Evolutionary conservation across 2,329 filamentous ascomycete genomes (phyloP).

Genomic region (Trichophyton benhamiae): DNA sequence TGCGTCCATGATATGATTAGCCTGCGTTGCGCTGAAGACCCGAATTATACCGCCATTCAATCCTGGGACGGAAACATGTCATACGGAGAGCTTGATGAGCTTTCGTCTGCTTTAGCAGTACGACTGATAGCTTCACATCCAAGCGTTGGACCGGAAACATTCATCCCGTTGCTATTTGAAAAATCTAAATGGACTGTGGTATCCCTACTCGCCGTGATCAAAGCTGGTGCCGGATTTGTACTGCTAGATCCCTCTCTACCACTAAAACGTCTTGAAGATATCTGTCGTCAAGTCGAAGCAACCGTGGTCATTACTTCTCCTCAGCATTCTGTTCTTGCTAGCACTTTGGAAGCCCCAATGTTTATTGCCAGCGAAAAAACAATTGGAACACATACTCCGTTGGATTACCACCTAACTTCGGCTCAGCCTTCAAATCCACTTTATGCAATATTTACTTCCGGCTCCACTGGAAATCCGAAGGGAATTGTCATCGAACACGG

Average conservation of each 20-base stretch:
- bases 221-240: constrained; percentile 19
- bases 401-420: background rate
- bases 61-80: constrained; percentile 16
- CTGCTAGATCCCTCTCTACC: constrained; percentile 20
- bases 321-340: background rate
- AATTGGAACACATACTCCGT: background rate
- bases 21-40: background rate
- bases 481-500: constrained; percentile 50
- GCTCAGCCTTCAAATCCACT: constrained; percentile 18
- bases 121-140: constrained; percentile 16
- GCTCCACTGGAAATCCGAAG: constrained; percentile 43
- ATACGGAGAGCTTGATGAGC: constrained; percentile 12
- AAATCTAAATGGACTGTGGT: constrained; percentile 22
- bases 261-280: constrained; percentile 22
- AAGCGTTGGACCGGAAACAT: constrained; percentile 16
- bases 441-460: constrained; percentile 50
- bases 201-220: constrained; percentile 19
- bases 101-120: constrained; percentile 13
- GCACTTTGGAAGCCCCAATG: background rate
- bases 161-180: constrained; percentile 20
- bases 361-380: background rate
- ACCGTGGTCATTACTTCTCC: constrained; percentile 1
- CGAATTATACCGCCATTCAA: constrained; percentile 11
- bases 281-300: constrained; percentile 1
- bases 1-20: background rate